These are phyloP conservation scores for Fonsecaea nubica DNA, from an alignment of 2,329 filamentous ascomycete genomes.

Conservation along the genomic window DNA sequence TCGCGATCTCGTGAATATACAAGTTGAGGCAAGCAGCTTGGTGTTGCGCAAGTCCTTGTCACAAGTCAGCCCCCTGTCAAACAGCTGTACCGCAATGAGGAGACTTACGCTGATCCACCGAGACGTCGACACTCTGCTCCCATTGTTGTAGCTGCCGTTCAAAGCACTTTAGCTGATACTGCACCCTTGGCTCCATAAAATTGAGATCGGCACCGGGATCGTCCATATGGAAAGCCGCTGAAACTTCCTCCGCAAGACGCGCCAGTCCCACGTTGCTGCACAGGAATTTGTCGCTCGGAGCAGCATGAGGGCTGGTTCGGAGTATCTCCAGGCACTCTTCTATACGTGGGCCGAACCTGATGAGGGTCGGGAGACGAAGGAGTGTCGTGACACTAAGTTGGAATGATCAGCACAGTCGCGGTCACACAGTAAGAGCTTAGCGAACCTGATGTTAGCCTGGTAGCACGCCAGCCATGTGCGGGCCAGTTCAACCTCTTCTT, in stretches of 20 bases:
- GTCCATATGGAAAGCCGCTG: slow-evolving; percentile 69
- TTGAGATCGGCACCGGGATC: slow-evolving; percentile 61
- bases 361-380: slow-evolving; percentile 62
- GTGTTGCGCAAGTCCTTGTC: slow-evolving; percentile 56
- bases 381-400: slow-evolving; percentile 64
- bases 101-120: slow-evolving; percentile 64
- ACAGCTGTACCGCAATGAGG: too few relatives aligned
- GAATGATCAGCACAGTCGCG: slow-evolving; percentile 54
- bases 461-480: slow-evolving; percentile 67
- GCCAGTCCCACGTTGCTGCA: slow-evolving; percentile 64
- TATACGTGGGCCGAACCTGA: slow-evolving; percentile 68
- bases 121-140: slow-evolving; percentile 58
- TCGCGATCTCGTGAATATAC: slow-evolving; percentile 76
- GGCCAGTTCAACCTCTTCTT: slow-evolving; percentile 62
- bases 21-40: slow-evolving; percentile 69
- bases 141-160: slow-evolving; percentile 69
- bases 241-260: slow-evolving; percentile 71
- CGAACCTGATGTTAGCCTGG: slow-evolving; percentile 57
- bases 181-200: slow-evolving; percentile 67
- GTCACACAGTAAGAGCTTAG: slow-evolving; percentile 42
- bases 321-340: slow-evolving; percentile 66
- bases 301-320: slow-evolving; percentile 60
- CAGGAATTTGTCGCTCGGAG: slow-evolving; percentile 61
- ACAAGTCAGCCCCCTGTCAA: background rate
- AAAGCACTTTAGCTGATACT: slow-evolving; percentile 69